These are phyloP conservation scores for Penicillium herquei DNA, from an alignment of 495 filamentous ascomycete genomes.

Conservation along the genomic window DNA sequence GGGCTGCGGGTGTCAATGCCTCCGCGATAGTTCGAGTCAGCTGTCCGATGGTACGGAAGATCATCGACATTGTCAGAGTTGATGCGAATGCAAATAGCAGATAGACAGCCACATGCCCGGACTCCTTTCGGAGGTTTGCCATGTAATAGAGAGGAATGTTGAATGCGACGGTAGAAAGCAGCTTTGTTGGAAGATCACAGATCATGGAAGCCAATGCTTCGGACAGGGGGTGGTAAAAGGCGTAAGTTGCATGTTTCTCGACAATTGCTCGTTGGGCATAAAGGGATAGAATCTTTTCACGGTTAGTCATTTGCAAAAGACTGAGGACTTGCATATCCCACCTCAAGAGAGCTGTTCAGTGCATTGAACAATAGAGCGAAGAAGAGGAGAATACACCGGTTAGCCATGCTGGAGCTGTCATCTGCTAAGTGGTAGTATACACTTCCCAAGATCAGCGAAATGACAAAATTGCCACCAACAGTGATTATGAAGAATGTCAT, in stretches of 20 bases:
- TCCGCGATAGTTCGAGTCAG: neutral
- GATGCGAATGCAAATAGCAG: neutral
- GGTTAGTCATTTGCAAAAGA: neutral
- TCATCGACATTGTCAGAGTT: neutral
- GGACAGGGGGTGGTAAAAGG: slow-evolving; percentile 57
- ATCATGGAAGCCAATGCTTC: slow-evolving; percentile 55
- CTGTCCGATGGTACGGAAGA: neutral
- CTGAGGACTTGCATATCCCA: neutral
- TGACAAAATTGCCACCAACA: slow-evolving; percentile 66
- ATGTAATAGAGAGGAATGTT: slow-evolving; percentile 56
- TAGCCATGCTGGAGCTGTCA: slow-evolving; percentile 66
- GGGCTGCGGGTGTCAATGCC: neutral
- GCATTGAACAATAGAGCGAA: slow-evolving; percentile 83
- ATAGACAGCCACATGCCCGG: neutral
- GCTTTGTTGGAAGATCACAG: slow-evolving; percentile 54
- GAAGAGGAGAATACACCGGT: slow-evolving; percentile 74
- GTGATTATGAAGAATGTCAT: slow-evolving; percentile 61
- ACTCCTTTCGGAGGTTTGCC: neutral
- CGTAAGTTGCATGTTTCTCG: slow-evolving; percentile 57
- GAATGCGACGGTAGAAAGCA: slow-evolving; percentile 42
- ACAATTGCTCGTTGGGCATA: slow-evolving; percentile 58
- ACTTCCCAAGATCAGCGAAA: slow-evolving; percentile 73
- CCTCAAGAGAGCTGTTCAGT: slow-evolving; percentile 68
- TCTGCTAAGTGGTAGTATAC: slow-evolving; percentile 74
- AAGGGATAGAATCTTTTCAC: slow-evolving; percentile 41